phyloP scores from a whole-genome alignment of 371 early-diverging fungal species.

The Mucor indicus region DNA sequence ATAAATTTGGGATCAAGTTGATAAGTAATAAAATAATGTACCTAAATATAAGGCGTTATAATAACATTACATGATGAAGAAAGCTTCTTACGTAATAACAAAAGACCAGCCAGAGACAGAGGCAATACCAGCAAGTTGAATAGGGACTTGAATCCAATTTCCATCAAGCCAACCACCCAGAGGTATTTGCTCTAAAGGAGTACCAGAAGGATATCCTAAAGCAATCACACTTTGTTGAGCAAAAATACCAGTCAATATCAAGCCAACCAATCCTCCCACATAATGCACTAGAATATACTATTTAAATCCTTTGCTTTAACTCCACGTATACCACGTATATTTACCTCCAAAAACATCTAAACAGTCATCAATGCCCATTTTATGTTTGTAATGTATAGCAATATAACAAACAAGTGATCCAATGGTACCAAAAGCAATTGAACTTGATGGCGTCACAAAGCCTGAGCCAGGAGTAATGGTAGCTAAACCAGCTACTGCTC shows the following conservation, averaged over 20 bases:
- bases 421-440: conserved; percentile 66
- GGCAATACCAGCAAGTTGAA: conserved; percentile 57
- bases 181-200: conserved; percentile 41
- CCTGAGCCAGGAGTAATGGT: conserved; percentile 79
- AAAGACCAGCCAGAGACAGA: conserved; percentile 63
- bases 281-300: no score
- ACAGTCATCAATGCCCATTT: conserved; percentile 75
- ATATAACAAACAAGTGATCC: conserved; percentile 65
- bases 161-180: conserved; percentile 69
- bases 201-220: conserved; percentile 63
- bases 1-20: conserved; percentile 49
- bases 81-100: conserved; percentile 48
- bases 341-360: conserved; percentile 71
- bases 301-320: no score
- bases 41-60: neutral
- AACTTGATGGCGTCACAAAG: conserved; percentile 66
- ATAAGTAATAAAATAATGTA: conserved; percentile 52
- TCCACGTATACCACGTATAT: no score
- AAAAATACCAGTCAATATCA: conserved; percentile 71
- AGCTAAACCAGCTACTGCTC: conserved; percentile 80
- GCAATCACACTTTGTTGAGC: conserved; percentile 58
- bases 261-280: conserved; percentile 71
- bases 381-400: conserved; percentile 59
- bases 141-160: conserved; percentile 61
- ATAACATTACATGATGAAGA: no score